phyloP scores from a whole-genome alignment of 1,284 basidiomycete genomes.

The Marasmius fiardii region DNA sequence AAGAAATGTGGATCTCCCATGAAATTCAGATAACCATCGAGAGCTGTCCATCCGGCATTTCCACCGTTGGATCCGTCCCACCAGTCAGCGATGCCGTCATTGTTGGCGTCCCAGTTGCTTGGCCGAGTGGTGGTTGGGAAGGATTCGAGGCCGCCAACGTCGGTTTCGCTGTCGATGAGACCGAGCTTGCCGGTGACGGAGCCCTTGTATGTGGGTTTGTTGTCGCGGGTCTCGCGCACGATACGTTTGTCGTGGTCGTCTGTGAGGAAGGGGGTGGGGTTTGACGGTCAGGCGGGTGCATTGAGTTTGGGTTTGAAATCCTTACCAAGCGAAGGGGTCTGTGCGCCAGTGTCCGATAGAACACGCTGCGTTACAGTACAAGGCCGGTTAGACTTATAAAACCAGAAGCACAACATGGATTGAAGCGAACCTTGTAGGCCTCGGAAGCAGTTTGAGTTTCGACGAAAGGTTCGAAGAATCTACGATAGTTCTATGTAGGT shows the following conservation, averaged over 20 bases:
- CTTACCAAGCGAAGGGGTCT: neutral
- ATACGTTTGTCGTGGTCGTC: slow-evolving; percentile 13
- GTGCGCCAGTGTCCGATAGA: slow-evolving; percentile 6
- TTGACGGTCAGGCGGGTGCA: neutral
- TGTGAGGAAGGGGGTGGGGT: neutral
- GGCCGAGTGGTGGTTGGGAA: slow-evolving; percentile 1
- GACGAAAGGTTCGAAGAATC: neutral
- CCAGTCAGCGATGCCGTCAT: slow-evolving; percentile 11
- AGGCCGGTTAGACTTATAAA: neutral
- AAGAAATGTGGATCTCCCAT: slow-evolving; percentile 6
- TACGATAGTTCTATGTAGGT: neutral
- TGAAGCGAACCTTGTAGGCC: neutral
- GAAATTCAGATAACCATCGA: slow-evolving; percentile 11
- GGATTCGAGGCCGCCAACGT: slow-evolving; percentile 7
- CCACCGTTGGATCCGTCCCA: slow-evolving; percentile 12
- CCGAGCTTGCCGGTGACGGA: slow-evolving; percentile 1
- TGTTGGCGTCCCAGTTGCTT: slow-evolving; percentile 1
- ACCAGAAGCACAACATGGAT: neutral
- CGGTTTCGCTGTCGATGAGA: slow-evolving; percentile 3
- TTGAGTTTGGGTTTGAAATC: neutral
- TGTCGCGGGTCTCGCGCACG: slow-evolving; percentile 1
- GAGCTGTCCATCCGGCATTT: neutral
- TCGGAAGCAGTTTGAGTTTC: slow-evolving; percentile 7
- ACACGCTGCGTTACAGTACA: neutral
- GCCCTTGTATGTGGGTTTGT: slow-evolving; percentile 8